These are phyloP conservation scores for Beauveria sp. DNA, from an alignment of 2,329 filamentous ascomycete genomes.

Conservation along the genomic window DNA sequence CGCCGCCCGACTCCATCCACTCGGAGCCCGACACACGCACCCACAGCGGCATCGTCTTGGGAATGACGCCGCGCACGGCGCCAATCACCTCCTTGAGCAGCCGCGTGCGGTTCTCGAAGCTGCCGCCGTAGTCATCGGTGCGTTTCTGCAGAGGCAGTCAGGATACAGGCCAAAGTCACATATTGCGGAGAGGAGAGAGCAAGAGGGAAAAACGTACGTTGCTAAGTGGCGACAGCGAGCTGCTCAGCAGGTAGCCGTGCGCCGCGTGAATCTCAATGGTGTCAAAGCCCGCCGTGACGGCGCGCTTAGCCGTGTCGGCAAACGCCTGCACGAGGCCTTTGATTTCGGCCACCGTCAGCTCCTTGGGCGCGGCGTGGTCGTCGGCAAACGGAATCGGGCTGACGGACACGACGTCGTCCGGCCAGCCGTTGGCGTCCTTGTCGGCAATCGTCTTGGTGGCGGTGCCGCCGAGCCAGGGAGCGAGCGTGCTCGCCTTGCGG, in stretches of 20 bases:
- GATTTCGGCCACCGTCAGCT: constrained; percentile 63
- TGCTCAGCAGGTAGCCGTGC: constrained; percentile 59
- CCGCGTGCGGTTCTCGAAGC: constrained; percentile 59
- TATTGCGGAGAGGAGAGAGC: not conserved
- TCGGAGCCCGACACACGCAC: constrained; percentile 55
- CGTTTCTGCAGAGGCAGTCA: constrained; percentile 32
- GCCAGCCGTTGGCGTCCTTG: constrained; percentile 48
- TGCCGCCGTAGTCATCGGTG: constrained; percentile 58
- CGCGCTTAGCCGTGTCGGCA: constrained; percentile 48
- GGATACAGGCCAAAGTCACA: too few species aligned
- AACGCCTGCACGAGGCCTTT: constrained; percentile 55
- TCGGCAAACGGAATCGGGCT: constrained; percentile 52
- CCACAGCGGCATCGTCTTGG: constrained; percentile 47
- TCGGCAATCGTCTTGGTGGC: constrained; percentile 46
- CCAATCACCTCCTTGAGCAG: constrained; percentile 47
- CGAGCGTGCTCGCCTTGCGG: constrained; percentile 53
- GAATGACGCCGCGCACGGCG: constrained; percentile 44
- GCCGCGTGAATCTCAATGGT: constrained; percentile 62
- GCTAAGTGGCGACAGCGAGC: constrained; percentile 54
- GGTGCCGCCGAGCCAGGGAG: constrained; percentile 52
- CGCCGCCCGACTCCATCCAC: constrained; percentile 45
- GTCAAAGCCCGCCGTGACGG: constrained; percentile 66
- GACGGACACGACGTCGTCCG: constrained; percentile 44
- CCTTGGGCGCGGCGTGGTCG: constrained; percentile 54
- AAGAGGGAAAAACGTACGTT: constrained; percentile 34